These are phyloP conservation scores for Abrus precatorius DNA, from an alignment of 306 rosid genomes.

Conservation along the genomic window DNA sequence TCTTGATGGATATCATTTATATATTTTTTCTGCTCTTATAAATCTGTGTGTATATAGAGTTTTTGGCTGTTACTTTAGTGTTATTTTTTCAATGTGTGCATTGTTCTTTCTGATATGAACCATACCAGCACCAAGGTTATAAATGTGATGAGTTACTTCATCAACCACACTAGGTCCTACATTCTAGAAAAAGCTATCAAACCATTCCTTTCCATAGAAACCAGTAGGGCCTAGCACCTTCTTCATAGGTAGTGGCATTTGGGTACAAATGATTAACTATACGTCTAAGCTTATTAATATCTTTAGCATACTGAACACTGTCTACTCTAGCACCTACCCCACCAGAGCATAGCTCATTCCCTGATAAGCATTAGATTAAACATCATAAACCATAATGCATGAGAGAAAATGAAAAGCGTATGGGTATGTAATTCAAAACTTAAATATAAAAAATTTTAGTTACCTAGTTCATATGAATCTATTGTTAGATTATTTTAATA, in stretches of 20 bases:
- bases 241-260: conserved; percentile 41
- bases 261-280: conserved; percentile 55
- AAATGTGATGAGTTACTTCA: conserved; percentile 73
- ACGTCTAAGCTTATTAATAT: conserved; percentile 52
- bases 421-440: neutral
- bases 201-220: conserved; percentile 69
- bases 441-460: neutral
- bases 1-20: too few relatives aligned
- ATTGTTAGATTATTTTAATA: too few relatives aligned
- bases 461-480: conserved; percentile 71
- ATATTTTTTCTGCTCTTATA: too few relatives aligned
- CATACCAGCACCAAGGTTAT: conserved; percentile 80
- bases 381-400: neutral
- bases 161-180: conserved; percentile 60
- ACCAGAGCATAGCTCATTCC: conserved; percentile 64
- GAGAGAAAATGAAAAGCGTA: neutral
- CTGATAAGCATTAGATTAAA: conserved; percentile 38
- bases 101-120: too few relatives aligned
- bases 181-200: conserved; percentile 56
- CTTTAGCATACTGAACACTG: conserved; percentile 63
- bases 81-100: too few relatives aligned
- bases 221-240: conserved; percentile 74
- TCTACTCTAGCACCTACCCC: conserved; percentile 64
- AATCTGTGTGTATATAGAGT: too few relatives aligned
- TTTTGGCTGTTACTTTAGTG: too few relatives aligned